Conservation (phyloP, 176 grass and related monocot species). For the Carex myosuroides region DNA sequence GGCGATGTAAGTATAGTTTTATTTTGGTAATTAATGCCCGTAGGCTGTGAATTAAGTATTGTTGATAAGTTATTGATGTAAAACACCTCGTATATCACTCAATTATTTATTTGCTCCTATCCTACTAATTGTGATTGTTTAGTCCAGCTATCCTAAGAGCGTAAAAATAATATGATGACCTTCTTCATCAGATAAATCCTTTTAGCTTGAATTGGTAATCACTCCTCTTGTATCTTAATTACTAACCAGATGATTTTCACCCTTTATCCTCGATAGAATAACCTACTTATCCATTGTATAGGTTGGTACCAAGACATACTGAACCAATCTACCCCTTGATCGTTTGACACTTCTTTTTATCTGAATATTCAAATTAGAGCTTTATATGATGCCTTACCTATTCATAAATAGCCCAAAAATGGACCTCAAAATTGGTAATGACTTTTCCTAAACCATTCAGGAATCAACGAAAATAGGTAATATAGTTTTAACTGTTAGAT, state of each 20-base stretch:
- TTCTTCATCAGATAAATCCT: neutral
- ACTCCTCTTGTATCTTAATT: neutral
- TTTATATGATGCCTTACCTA: neutral
- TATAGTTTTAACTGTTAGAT: neutral
- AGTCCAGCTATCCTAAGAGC: neutral
- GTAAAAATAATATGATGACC: neutral
- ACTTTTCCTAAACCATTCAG: neutral
- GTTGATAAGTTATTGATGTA: neutral
- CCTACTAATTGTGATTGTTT: neutral
- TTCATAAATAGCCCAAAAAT: neutral
- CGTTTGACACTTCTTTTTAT: neutral
- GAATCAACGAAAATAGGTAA: neutral
- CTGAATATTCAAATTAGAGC: neutral
- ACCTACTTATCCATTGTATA: neutral
- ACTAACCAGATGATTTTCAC: neutral
- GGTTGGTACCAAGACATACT: neutral
- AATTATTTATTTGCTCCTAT: neutral
- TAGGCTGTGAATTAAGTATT: conserved; percentile 58
- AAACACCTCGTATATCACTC: neutral
- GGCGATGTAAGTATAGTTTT: conserved; percentile 54
- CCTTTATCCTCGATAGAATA: neutral
- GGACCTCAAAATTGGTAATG: neutral
- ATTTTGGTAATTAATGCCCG: too few species aligned
- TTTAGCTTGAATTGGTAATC: neutral
- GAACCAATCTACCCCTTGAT: neutral